A percentile compares a stretch with the other conserved stretches of the same genome.
Conservation (phyloP, 2,329 filamentous ascomycete species). For the Sarocladium kiliense region DNA sequence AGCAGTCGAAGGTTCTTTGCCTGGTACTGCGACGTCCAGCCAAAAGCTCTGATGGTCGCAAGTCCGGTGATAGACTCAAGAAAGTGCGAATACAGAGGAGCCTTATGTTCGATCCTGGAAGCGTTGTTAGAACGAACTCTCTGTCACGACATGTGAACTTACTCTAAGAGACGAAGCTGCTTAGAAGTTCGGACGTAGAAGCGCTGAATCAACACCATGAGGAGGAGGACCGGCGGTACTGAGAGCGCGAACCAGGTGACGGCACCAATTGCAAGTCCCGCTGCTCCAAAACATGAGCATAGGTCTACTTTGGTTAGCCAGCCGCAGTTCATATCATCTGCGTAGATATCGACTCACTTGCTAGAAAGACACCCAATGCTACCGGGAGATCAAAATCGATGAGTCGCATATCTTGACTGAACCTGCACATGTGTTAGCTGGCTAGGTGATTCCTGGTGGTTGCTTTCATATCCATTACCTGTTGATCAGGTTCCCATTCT, state of each 20-base stretch:
- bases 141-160: no score
- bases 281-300: conserved; percentile 39
- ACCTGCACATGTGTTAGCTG: conserved; percentile 18
- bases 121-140: not conserved
- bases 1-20: conserved; percentile 30
- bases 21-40: conserved; percentile 30
- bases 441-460: no score
- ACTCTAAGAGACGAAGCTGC: conserved; percentile 47
- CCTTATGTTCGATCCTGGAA: conserved; percentile 25
- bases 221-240: conserved; percentile 35
- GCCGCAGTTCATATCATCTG: no score
- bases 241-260: conserved; percentile 40
- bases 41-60: conserved; percentile 32
- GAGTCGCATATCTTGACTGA: conserved; percentile 37
- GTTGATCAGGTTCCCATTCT: not conserved
- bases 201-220: conserved; percentile 40
- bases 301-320: no score
- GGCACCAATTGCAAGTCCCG: conserved; percentile 36
- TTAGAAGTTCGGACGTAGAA: conserved; percentile 52
- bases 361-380: no score
- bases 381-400: conserved; percentile 33
- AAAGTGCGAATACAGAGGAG: conserved; percentile 27
- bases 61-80: conserved; percentile 26
- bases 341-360: no score
- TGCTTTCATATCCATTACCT: no score